phyloP scores from a whole-genome alignment of 805 yeast species.

The Debaryomyces tyrocola region DNA sequence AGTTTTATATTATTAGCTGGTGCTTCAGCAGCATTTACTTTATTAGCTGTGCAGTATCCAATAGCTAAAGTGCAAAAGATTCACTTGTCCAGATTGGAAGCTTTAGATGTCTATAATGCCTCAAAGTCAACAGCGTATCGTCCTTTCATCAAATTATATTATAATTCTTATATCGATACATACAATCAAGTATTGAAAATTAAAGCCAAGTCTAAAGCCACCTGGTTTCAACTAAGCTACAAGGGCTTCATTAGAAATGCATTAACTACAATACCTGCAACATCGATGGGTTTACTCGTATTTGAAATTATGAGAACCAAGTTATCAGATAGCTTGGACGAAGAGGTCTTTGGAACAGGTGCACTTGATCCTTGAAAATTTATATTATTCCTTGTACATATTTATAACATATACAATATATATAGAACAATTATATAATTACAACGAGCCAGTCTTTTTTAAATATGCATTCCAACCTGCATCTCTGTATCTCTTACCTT shows the following conservation, averaged over 20 bases:
- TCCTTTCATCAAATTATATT: conserved; percentile 54
- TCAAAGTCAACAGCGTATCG: conserved; percentile 18
- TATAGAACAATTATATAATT: neutral
- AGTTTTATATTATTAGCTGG: conserved; percentile 80
- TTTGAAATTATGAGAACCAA: conserved; percentile 75
- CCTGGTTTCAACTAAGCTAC: conserved; percentile 69
- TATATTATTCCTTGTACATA: conserved; percentile 5
- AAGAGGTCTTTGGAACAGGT: conserved; percentile 6
- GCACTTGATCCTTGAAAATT: neutral
- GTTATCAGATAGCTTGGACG: conserved; percentile 31
- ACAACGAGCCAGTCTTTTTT: conserved; percentile 26
- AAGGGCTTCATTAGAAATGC: conserved; percentile 77
- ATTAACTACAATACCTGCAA: conserved; percentile 78
- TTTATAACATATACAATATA: neutral
- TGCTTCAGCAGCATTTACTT: conserved; percentile 75
- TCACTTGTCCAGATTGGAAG: conserved; percentile 77
- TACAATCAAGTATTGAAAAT: conserved; percentile 57
- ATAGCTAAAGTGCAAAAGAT: conserved; percentile 75
- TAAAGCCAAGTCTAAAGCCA: conserved; percentile 51
- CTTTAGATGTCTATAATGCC: conserved; percentile 63
- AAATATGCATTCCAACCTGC: conserved; percentile 96
- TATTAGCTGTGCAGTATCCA: conserved; percentile 83
- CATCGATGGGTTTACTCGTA: conserved; percentile 81
- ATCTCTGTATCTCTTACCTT: conserved; percentile 82
- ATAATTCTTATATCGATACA: conserved; percentile 76